Conservation (phyloP, 768 basidiomycete species). For the Gelatoporia subvermispora region DNA sequence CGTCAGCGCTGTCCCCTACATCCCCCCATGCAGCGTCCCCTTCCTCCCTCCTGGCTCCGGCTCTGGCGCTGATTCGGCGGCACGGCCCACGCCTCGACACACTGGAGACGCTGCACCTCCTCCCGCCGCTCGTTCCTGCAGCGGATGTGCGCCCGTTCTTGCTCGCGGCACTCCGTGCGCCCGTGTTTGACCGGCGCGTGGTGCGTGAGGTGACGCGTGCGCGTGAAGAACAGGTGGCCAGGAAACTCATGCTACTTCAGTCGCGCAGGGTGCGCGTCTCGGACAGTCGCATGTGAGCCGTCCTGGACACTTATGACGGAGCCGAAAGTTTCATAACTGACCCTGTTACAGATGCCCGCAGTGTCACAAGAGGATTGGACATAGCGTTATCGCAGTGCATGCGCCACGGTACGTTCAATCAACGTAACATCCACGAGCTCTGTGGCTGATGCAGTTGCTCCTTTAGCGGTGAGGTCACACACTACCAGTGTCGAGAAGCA, state of each 20-base stretch:
- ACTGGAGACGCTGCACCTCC: constrained; percentile 73
- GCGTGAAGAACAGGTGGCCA: constrained; percentile 72
- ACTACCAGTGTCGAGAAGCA: constrained; percentile 90
- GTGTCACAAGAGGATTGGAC: constrained; percentile 90
- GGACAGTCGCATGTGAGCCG: constrained; percentile 85
- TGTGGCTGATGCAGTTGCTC: not conserved
- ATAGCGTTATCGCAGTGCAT: constrained; percentile 92
- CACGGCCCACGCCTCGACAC: constrained; percentile 82
- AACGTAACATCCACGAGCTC: not conserved
- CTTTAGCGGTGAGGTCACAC: constrained; percentile 88
- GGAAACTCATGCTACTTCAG: constrained; percentile 72
- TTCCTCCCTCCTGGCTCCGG: constrained; percentile 65
- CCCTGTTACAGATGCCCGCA: constrained; percentile 72
- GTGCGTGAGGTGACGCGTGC: constrained; percentile 67
- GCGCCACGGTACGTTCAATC: constrained; percentile 60
- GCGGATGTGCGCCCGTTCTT: constrained; percentile 77
- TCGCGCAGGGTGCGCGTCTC: constrained; percentile 81
- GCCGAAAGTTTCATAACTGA: not conserved
- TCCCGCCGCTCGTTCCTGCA: constrained; percentile 88
- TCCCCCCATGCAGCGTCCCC: constrained; percentile 39
- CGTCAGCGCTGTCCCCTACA: too few species aligned
- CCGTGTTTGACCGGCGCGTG: constrained; percentile 65
- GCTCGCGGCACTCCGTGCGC: constrained; percentile 59
- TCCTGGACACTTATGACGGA: too few species aligned
- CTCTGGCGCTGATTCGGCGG: constrained; percentile 80